phyloP scores from a whole-genome alignment of 2,329 filamentous ascomycete species.

The Gaeumannomyces sp. region DNA sequence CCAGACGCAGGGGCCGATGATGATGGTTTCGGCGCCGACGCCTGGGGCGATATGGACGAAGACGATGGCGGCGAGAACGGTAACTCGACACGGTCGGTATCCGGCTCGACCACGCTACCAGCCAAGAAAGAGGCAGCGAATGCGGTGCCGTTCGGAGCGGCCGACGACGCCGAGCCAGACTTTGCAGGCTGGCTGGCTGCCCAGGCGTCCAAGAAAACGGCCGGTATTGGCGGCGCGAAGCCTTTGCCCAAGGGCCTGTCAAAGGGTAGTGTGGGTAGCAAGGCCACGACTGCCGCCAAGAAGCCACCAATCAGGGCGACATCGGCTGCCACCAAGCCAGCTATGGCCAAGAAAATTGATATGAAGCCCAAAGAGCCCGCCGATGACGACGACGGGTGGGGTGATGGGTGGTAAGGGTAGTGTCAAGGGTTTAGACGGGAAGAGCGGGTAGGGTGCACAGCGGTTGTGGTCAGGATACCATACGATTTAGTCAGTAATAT shows the following conservation, averaged over 20 bases:
- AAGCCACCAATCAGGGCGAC: conserved; percentile 24
- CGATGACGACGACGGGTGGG: conserved; percentile 57
- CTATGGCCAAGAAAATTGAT: conserved; percentile 60
- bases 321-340: conserved; percentile 31
- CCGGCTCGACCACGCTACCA: conserved; percentile 24
- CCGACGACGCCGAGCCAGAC: conserved; percentile 79
- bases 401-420: conserved; percentile 51
- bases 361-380: conserved; percentile 56
- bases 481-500: background rate
- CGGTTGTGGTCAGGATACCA: conserved; percentile 2
- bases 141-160: conserved; percentile 54
- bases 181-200: conserved; percentile 94
- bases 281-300: conserved; percentile 30
- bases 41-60: conserved; percentile 69
- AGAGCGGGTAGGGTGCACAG: background rate
- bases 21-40: conserved; percentile 40
- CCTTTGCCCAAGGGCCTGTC: conserved; percentile 75
- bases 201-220: conserved; percentile 68
- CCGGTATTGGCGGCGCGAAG: conserved; percentile 39
- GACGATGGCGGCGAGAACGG: conserved; percentile 35
- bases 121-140: conserved; percentile 29
- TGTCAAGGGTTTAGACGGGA: no score
- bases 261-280: conserved; percentile 44
- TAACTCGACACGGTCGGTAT: conserved; percentile 4
- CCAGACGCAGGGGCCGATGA: conserved; percentile 56